phyloP scores from a whole-genome alignment of 1,139 yeast species.

The Yamadazyma kanchanaburiensis region DNA sequence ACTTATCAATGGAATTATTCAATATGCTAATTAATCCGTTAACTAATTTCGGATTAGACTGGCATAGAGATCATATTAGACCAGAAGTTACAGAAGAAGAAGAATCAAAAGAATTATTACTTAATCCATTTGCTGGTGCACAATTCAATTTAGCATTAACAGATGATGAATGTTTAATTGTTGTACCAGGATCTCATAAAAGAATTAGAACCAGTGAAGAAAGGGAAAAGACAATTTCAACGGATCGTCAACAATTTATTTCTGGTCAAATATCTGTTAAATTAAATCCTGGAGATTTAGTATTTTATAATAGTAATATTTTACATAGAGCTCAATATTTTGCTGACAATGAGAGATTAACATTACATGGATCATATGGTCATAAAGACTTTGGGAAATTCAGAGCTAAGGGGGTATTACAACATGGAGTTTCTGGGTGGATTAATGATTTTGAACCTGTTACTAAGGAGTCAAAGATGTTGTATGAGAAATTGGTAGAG shows the following conservation, averaged over 20 bases:
- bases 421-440: slow-evolving; percentile 56
- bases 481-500: slow-evolving; percentile 32
- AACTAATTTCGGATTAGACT: slow-evolving; percentile 53
- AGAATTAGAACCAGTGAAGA: slow-evolving; percentile 48
- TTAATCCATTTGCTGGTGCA: slow-evolving; percentile 49
- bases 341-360: slow-evolving; percentile 39
- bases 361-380: slow-evolving; percentile 56
- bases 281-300: slow-evolving; percentile 53
- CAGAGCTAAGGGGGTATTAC: slow-evolving; percentile 51
- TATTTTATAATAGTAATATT: slow-evolving; percentile 52
- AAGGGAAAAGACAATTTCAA: slow-evolving; percentile 35
- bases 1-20: slow-evolving; percentile 50
- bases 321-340: slow-evolving; percentile 50
- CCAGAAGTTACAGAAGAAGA: slow-evolving; percentile 48
- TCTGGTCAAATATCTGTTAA: slow-evolving; percentile 40
- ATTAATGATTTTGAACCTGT: slow-evolving; percentile 38
- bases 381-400: slow-evolving; percentile 40
- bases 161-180: slow-evolving; percentile 48
- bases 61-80: slow-evolving; percentile 56
- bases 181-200: slow-evolving; percentile 49
- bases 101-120: slow-evolving; percentile 37
- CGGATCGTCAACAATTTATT: slow-evolving; percentile 34
- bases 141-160: slow-evolving; percentile 55
- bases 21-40: slow-evolving; percentile 57
- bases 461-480: slow-evolving; percentile 29